These are phyloP conservation scores for Coemansia sp. DNA, from an alignment of 192 early-diverging fungal genomes.

Conservation along the genomic window DNA sequence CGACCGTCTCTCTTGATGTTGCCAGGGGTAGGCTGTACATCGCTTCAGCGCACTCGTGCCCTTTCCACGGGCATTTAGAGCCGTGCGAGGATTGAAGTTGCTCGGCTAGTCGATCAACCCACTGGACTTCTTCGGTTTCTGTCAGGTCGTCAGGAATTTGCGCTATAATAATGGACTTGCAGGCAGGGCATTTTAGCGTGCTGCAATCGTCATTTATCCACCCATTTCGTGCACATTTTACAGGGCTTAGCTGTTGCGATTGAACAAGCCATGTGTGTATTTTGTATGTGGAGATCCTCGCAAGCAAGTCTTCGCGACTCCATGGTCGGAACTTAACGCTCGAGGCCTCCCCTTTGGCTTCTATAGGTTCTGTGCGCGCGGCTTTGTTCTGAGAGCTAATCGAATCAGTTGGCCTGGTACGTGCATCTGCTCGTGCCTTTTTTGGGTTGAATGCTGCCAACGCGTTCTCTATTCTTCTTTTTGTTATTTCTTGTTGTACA, in stretches of 20 bases:
- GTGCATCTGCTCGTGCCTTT: conserved; percentile 13
- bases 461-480: conserved; percentile 41
- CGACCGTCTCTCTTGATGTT: conserved; percentile 36
- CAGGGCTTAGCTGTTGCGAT: conserved; percentile 39
- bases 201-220: conserved; percentile 52
- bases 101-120: conserved; percentile 38
- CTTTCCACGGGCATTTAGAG: conserved; percentile 40
- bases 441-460: conserved; percentile 34
- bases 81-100: conserved; percentile 51
- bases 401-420: neutral
- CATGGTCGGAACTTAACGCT: conserved; percentile 47
- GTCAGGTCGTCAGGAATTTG: conserved; percentile 38
- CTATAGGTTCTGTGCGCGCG: neutral
- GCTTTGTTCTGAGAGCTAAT: neutral
- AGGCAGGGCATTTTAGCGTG: conserved; percentile 45
- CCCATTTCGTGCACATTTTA: conserved; percentile 48
- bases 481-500: conserved; percentile 23
- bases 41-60: conserved; percentile 25
- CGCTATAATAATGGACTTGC: conserved; percentile 45
- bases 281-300: conserved; percentile 49
- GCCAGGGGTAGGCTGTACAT: conserved; percentile 39
- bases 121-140: conserved; percentile 31
- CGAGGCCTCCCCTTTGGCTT: neutral
- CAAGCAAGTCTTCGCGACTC: conserved; percentile 47
- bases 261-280: conserved; percentile 53